A percentile compares a stretch with the other conserved stretches of the same genome.
phyloP scores from a whole-genome alignment of 2,329 filamentous ascomycete species.

The Phaeosphaeriaceae sp. region DNA sequence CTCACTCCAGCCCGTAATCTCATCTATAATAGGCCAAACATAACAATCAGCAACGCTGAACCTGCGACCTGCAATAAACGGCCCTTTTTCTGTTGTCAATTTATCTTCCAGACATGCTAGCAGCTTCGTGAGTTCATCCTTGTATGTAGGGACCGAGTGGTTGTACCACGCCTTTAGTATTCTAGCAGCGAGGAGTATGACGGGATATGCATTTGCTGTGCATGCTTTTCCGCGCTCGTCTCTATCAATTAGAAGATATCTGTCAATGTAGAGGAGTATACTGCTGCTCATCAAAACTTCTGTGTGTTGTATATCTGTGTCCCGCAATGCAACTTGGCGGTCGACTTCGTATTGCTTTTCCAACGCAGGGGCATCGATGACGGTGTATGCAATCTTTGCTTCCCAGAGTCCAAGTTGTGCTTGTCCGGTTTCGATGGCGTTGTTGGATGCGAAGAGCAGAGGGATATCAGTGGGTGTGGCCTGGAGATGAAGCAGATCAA shows the following conservation, averaged over 20 bases:
- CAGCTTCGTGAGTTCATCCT: conserved; percentile 16
- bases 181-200: conserved; percentile 17
- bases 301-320: conserved; percentile 43
- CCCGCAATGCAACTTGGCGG: conserved; percentile 39
- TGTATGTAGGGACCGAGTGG: conserved; percentile 15
- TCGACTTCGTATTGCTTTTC: conserved; percentile 25
- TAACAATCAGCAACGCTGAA: conserved; percentile 44
- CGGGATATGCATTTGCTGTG: conserved; percentile 27
- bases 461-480: conserved; percentile 39
- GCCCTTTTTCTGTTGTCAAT: conserved; percentile 16
- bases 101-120: conserved; percentile 31
- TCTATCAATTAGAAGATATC: conserved; percentile 34
- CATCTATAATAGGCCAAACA: conserved; percentile 43
- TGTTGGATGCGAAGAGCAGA: conserved; percentile 47
- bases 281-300: conserved; percentile 32
- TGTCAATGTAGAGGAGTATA: conserved; percentile 45
- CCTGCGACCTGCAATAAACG: conserved; percentile 37
- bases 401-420: conserved; percentile 42
- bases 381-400: conserved; percentile 26
- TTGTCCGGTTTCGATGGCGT: conserved; percentile 37
- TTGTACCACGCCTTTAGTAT: conserved; percentile 28
- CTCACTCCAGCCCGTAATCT: conserved; percentile 27
- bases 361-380: conserved; percentile 24
- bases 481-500: conserved; percentile 75
- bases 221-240: conserved; percentile 22